phyloP scores from a whole-genome alignment of 306 rosid species.

The Lupinus albus region DNA sequence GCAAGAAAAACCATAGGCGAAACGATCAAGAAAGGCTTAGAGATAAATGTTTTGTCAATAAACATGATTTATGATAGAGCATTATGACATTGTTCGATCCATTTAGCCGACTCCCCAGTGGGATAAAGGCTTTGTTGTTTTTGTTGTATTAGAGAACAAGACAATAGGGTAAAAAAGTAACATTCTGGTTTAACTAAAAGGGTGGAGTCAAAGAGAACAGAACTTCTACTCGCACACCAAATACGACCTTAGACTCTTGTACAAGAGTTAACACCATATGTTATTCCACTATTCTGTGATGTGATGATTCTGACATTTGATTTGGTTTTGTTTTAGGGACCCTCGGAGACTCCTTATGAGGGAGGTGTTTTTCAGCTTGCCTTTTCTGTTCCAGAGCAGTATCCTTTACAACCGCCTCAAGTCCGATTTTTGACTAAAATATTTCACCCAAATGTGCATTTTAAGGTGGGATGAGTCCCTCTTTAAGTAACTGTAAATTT shows the following conservation, averaged over 20 bases:
- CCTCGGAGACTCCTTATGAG: constrained; percentile 95
- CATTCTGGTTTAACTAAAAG: too few species aligned
- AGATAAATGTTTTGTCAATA: too few species aligned
- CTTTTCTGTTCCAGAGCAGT: constrained; percentile 88
- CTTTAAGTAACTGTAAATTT: not conserved
- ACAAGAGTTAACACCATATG: not conserved
- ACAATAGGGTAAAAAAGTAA: too few species aligned
- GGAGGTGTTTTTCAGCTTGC: constrained; percentile 98
- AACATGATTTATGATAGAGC: too few species aligned
- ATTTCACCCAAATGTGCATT: constrained; percentile 98
- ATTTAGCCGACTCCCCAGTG: too few species aligned
- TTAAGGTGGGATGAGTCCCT: constrained; percentile 62
- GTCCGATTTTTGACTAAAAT: constrained; percentile 95
- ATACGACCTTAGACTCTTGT: not conserved
- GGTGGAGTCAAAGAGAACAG: too few species aligned
- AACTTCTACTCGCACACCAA: too few species aligned
- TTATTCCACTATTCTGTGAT: not conserved
- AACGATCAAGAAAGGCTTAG: too few species aligned
- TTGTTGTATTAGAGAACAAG: too few species aligned
- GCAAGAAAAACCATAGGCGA: too few species aligned
- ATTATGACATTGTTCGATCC: too few species aligned
- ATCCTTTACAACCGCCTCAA: constrained; percentile 97
- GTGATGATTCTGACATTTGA: constrained; percentile 6
- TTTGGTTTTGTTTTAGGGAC: constrained; percentile 62
- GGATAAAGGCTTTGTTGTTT: too few species aligned